These are phyloP conservation scores for Nigrospora osmanthi DNA, from an alignment of 2,329 filamentous ascomycete genomes.

Conservation along the genomic window DNA sequence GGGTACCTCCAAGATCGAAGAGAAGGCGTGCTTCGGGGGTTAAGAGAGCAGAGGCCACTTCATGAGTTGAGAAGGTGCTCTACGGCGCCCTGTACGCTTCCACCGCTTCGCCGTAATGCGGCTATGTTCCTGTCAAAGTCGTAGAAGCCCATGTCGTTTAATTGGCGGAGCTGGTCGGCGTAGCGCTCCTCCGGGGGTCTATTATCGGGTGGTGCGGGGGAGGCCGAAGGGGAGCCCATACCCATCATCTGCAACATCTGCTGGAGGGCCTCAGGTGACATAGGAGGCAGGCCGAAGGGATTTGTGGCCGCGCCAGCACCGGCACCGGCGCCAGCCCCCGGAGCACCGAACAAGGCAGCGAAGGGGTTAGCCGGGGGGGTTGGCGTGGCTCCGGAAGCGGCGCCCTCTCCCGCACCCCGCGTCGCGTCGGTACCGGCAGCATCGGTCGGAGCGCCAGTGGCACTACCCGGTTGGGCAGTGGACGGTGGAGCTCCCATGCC, in stretches of 20 bases:
- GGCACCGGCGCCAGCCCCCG: conserved; percentile 15
- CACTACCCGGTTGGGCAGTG: neutral
- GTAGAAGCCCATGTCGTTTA: conserved; percentile 99
- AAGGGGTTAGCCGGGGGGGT: conserved; percentile 55
- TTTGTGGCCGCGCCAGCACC: conserved; percentile 18
- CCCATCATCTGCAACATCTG: conserved; percentile 45
- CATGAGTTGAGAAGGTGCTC: conserved; percentile 55
- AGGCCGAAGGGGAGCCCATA: conserved; percentile 26
- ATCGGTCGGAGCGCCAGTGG: conserved; percentile 9
- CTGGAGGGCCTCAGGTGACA: conserved; percentile 48
- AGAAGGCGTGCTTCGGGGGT: too few species aligned
- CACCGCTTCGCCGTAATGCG: conserved; percentile 79
- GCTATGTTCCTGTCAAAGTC: conserved; percentile 92
- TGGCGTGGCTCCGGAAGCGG: neutral
- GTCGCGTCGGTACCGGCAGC: neutral
- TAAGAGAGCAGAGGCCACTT: neutral
- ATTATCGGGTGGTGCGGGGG: conserved; percentile 62
- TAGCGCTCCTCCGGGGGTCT: conserved; percentile 91
- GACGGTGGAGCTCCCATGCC: neutral
- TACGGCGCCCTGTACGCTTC: conserved; percentile 87
- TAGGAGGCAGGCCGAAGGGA: conserved; percentile 30
- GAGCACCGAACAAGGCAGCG: conserved; percentile 50
- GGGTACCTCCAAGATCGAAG: too few species aligned
- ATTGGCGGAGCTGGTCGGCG: conserved; percentile 74
- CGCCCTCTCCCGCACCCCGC: neutral